A percentile compares a stretch with the other conserved stretches of the same genome.
phyloP scores from a whole-genome alignment of 2,329 filamentous ascomycete genomes.

The Aureobasidium lini region DNA sequence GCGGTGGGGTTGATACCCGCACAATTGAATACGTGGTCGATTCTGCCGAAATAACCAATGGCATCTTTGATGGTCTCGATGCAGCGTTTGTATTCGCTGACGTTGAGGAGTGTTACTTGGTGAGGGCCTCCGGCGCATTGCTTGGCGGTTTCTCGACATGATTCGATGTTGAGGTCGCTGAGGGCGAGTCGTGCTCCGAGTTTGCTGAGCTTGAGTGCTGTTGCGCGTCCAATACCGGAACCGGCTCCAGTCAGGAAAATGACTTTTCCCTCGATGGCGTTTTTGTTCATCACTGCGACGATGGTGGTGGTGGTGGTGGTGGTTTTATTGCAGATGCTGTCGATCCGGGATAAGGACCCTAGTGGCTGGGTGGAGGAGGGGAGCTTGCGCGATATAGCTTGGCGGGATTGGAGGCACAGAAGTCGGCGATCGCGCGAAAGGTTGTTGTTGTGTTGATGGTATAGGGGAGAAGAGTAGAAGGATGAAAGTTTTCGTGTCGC shows the following conservation, averaged over 20 bases:
- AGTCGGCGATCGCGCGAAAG: not conserved
- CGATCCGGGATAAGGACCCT: not conserved
- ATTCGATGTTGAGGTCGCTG: constrained; percentile 31
- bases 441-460: not conserved
- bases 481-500: not conserved
- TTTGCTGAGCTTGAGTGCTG: constrained; percentile 36
- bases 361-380: not conserved
- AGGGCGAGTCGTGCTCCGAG: constrained; percentile 38
- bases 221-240: constrained; percentile 36
- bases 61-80: constrained; percentile 24
- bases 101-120: constrained; percentile 33
- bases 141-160: constrained; percentile 22
- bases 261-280: constrained; percentile 19
- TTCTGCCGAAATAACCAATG: constrained; percentile 24
- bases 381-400: not conserved
- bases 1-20: constrained; percentile 32
- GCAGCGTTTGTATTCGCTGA: constrained; percentile 21
- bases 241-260: constrained; percentile 27
- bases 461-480: not conserved
- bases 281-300: not conserved
- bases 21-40: constrained; percentile 39
- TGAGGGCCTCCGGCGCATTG: constrained; percentile 23
- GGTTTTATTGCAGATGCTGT: not conserved
- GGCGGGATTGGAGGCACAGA: not conserved
- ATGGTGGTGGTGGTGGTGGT: too few relatives aligned